phyloP scores from a whole-genome alignment of 2,329 filamentous ascomycete genomes.

The Neophaeococcomyces aloes region DNA sequence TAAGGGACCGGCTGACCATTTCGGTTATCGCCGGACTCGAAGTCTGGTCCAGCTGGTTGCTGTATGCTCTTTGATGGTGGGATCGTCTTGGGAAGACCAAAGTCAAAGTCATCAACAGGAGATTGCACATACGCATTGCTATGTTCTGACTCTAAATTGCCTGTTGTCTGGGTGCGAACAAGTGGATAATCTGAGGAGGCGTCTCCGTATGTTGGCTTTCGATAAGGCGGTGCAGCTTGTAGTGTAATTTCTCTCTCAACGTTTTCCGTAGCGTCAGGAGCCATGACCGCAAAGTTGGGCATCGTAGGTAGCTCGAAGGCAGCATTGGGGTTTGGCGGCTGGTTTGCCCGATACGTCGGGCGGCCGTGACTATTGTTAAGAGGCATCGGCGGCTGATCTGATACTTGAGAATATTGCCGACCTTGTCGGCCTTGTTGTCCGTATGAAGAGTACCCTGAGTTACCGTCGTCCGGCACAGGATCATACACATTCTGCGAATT shows the following conservation, averaged over 20 bases:
- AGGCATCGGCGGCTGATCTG: not conserved
- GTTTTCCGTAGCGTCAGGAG: slow-evolving; percentile 24
- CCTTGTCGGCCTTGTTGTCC: not conserved
- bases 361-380: slow-evolving; percentile 15
- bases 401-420: slow-evolving; percentile 1
- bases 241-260: slow-evolving; percentile 16
- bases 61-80: not conserved
- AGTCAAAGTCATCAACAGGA: slow-evolving; percentile 51
- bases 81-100: slow-evolving; percentile 51
- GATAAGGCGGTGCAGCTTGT: slow-evolving; percentile 19
- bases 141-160: slow-evolving; percentile 39
- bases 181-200: slow-evolving; percentile 1
- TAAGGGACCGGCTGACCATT: not conserved
- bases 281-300: slow-evolving; percentile 52
- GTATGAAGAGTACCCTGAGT: not conserved
- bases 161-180: slow-evolving; percentile 18
- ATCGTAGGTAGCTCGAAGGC: slow-evolving; percentile 26
- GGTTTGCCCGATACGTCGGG: not conserved
- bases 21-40: not conserved
- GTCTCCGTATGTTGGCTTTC: slow-evolving; percentile 22
- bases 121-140: slow-evolving; percentile 24
- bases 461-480: too few relatives aligned
- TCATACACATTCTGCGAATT: too few relatives aligned
- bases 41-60: not conserved
- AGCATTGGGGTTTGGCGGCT: not conserved